Evolutionary conservation across 169 alveolate genomes (phyloP).

Genomic region (Plasmodium adleri): DNA sequence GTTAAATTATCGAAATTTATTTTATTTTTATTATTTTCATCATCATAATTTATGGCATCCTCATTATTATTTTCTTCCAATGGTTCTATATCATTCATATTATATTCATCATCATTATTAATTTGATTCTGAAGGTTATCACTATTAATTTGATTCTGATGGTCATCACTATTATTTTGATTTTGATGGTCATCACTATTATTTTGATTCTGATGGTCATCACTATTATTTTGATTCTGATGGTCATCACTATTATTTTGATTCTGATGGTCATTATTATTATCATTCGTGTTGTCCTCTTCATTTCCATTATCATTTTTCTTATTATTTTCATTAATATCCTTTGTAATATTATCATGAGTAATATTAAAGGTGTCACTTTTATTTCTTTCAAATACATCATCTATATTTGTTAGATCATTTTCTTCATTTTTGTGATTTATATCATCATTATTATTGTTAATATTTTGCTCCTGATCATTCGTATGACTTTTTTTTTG

Average conservation of each 20-base stretch:
- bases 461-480: slow-evolving; percentile 75
- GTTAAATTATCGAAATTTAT: neutral
- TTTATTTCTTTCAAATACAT: slow-evolving; percentile 61
- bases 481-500: slow-evolving; percentile 78
- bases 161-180: neutral
- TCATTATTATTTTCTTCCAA: slow-evolving; percentile 8
- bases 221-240: slow-evolving; percentile 4
- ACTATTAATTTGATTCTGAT: neutral
- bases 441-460: slow-evolving; percentile 75
- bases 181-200: neutral
- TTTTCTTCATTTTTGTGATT: slow-evolving; percentile 33
- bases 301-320: slow-evolving; percentile 29
- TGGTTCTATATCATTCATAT: slow-evolving; percentile 8
- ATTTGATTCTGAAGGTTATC: neutral
- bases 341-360: neutral
- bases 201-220: neutral
- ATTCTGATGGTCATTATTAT: slow-evolving; percentile 71
- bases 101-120: slow-evolving; percentile 1
- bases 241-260: slow-evolving; percentile 34
- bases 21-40: neutral
- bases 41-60: slow-evolving; percentile 4
- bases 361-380: slow-evolving; percentile 23
- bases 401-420: slow-evolving; percentile 78
- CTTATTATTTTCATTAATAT: slow-evolving; percentile 10
- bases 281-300: slow-evolving; percentile 41